Conservation (phyloP, 1,139 yeast species). For the Candida labiduridarum region DNA sequence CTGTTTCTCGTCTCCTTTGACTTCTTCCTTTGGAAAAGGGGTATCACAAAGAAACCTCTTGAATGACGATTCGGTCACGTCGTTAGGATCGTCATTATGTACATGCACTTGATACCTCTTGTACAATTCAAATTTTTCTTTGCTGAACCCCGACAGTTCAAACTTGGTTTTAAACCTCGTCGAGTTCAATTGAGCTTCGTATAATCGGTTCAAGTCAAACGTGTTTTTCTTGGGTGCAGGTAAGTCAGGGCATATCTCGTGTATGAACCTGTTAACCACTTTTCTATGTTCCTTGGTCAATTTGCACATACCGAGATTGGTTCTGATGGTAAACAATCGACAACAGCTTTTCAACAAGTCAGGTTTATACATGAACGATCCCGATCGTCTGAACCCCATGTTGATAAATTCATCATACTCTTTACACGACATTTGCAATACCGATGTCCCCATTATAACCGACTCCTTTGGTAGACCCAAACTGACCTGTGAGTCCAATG, state of each 20-base stretch:
- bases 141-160: conserved; percentile 55
- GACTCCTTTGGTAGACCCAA: conserved; percentile 23
- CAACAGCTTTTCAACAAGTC: conserved; percentile 79
- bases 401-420: conserved; percentile 69
- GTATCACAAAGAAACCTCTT: conserved; percentile 66
- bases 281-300: conserved; percentile 70
- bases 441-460: conserved; percentile 50
- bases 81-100: conserved; percentile 62
- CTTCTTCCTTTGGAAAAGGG: conserved; percentile 50
- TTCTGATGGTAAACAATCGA: conserved; percentile 77
- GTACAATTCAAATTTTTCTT: conserved; percentile 67
- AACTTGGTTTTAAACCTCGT: conserved; percentile 49
- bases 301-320: conserved; percentile 48
- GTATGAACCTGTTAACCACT: conserved; percentile 61
- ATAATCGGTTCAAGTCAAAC: conserved; percentile 22
- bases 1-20: conserved; percentile 25
- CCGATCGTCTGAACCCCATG: conserved; percentile 80
- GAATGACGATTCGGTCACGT: conserved; percentile 52
- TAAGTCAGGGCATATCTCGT: conserved; percentile 30
- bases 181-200: conserved; percentile 27
- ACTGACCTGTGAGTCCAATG: conserved; percentile 31
- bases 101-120: conserved; percentile 68
- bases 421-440: conserved; percentile 47
- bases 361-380: conserved; percentile 70
- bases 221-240: conserved; percentile 16